Evolutionary conservation across 148 eudicot species (phyloP).

Genomic region (Rhododendron simsii): DNA sequence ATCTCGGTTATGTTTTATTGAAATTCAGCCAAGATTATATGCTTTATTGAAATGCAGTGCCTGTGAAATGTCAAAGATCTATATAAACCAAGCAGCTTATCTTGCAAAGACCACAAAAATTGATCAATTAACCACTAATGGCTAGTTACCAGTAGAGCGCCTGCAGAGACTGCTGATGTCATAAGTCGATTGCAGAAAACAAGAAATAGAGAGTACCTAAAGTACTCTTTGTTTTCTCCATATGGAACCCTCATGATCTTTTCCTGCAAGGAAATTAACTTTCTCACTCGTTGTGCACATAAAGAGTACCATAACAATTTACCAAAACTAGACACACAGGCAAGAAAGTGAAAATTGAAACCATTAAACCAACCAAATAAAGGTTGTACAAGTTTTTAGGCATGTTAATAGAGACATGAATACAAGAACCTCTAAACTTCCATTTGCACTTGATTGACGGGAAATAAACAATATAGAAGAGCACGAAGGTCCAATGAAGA

Average conservation of each 20-base stretch:
- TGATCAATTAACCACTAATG: neutral
- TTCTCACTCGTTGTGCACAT: neutral
- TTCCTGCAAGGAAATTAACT: slow-evolving; percentile 51
- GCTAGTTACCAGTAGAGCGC: slow-evolving; percentile 62
- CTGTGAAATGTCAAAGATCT: neutral
- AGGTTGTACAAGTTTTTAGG: neutral
- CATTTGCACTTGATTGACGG: neutral
- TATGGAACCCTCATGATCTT: slow-evolving; percentile 98
- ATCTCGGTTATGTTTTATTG: neutral
- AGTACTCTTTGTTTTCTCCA: slow-evolving; percentile 73
- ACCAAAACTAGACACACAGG: neutral
- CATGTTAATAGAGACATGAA: neutral
- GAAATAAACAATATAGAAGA: neutral
- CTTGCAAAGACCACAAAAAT: neutral
- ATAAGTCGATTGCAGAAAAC: slow-evolving; percentile 94
- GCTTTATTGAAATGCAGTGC: neutral
- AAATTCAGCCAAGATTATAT: neutral
- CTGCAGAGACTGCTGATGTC: slow-evolving; percentile 89
- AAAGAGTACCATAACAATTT: neutral
- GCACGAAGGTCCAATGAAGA: neutral
- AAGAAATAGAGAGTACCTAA: slow-evolving; percentile 77
- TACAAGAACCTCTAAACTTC: neutral
- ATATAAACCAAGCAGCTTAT: neutral
- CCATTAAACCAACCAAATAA: neutral
- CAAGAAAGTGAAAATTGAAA: neutral